Evolutionary conservation across 441 rosid species (phyloP).

Genomic region (Brassica hybrid): DNA sequence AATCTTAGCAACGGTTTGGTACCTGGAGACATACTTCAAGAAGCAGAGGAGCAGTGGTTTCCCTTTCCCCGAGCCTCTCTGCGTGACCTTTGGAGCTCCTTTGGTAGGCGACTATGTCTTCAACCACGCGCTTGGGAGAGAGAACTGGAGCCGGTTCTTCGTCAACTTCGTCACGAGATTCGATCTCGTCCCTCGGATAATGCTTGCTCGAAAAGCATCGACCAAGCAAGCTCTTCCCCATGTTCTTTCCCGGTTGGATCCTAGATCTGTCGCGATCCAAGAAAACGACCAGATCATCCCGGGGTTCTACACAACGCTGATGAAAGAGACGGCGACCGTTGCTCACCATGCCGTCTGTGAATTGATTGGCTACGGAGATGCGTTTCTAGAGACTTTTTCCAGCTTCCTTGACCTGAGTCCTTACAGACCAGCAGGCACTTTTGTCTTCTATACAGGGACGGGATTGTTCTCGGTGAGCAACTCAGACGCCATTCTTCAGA

Average conservation of each 20-base stretch:
- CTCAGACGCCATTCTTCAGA: slow-evolving; percentile 76
- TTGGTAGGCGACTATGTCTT: slow-evolving; percentile 68
- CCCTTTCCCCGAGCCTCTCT: slow-evolving; percentile 43
- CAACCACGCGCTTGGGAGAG: slow-evolving; percentile 71
- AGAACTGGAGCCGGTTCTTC: slow-evolving; percentile 73
- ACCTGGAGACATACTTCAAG: slow-evolving; percentile 48
- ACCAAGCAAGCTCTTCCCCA: slow-evolving; percentile 39
- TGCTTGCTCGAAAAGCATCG: slow-evolving; percentile 60
- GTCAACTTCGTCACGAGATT: slow-evolving; percentile 66
- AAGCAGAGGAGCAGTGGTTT: background rate
- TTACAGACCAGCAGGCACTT: slow-evolving; percentile 77
- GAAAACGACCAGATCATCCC: slow-evolving; percentile 19
- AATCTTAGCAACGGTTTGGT: slow-evolving; percentile 75
- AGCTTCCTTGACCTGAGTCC: slow-evolving; percentile 73
- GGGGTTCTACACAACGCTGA: slow-evolving; percentile 48
- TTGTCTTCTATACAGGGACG: slow-evolving; percentile 59
- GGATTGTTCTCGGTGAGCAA: slow-evolving; percentile 58
- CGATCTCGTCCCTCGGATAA: slow-evolving; percentile 76
- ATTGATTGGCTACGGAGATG: slow-evolving; percentile 67
- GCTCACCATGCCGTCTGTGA: slow-evolving; percentile 60
- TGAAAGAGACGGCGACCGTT: slow-evolving; percentile 54
- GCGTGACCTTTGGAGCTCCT: slow-evolving; percentile 89
- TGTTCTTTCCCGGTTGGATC: slow-evolving; percentile 48
- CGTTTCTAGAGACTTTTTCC: slow-evolving; percentile 57
- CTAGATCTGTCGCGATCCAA: background rate